phyloP scores from a whole-genome alignment of 2,329 filamentous ascomycete genomes.

The Botrytis hyacinthi region DNA sequence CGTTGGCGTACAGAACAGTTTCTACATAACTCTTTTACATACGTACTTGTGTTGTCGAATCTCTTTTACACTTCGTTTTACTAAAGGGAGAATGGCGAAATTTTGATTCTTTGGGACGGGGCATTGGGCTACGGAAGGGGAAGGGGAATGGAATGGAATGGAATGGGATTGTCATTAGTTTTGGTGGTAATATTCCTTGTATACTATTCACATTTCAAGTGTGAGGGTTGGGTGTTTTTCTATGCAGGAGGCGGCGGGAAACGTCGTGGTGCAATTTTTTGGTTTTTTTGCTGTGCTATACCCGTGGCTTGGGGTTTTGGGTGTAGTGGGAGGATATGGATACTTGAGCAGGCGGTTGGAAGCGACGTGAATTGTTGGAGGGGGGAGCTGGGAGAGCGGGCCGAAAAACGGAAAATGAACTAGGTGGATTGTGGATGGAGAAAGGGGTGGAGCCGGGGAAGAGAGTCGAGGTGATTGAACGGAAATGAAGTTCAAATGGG shows the following conservation, averaged over 20 bases:
- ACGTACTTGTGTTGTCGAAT: slow-evolving; percentile 1
- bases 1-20: slow-evolving; percentile 14
- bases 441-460: background rate
- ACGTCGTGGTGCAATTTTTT: background rate
- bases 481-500: background rate
- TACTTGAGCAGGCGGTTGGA: background rate
- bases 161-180: background rate
- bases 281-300: slow-evolving; percentile 9
- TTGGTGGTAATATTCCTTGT: slow-evolving; percentile 16
- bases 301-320: slow-evolving; percentile 13
- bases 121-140: background rate
- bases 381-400: background rate
- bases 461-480: background rate
- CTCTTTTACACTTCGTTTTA: background rate
- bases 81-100: slow-evolving; percentile 5
- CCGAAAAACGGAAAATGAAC: too few species aligned
- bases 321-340: background rate
- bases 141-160: background rate
- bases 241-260: background rate
- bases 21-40: slow-evolving; percentile 3
- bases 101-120: slow-evolving; percentile 3
- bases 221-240: background rate
- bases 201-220: slow-evolving; percentile 9
- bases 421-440: background rate
- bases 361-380: background rate